Evolutionary conservation across 2,329 filamentous ascomycete species (phyloP), one percentile per base, ranked within the genome.

Genomic region (Fusarium dlaminii): DNA sequence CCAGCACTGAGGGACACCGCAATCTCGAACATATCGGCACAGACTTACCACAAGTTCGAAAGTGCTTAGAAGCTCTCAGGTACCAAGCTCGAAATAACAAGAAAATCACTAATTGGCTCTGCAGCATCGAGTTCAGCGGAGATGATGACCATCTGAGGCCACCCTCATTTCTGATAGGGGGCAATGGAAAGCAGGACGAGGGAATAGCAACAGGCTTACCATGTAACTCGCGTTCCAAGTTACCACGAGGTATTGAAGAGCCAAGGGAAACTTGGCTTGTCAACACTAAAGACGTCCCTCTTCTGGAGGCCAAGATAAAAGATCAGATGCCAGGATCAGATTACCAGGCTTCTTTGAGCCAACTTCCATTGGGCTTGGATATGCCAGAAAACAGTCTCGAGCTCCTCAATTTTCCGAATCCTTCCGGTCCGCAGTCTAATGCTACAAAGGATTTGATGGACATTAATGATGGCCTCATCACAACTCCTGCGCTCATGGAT

Each of bases 401-500:
- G 36, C 36, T 29, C 36, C 11, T 40, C 51, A 13, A 20, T 15
- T 42, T 55, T 29, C 20, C 27, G 20, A 42, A 52, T 48, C 7
- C 67, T 69, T 54, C 64, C 54, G 34, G 29, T 34, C 51, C 34
- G 27, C 32, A 30, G 29, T 62, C 20, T 27, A 67, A 27, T 51
- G 45, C 8, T 32, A 46, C 15, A 27, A 40, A 29, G 17, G 56
- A 71, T 48, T 48, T 78, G 45, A 75, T 78, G 64, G 76, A 77
- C 43, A 36, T 36, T 20, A 29, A 49, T 30, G 73, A 68, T 20
- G 63, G 22, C 5, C 66, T 55, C 14, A 65, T 78, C 30, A 8
- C 37, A n/a, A 66, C 29, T 12, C 70, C 68, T 1, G 63, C 64
- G 2, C 46, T 78, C 20, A 69, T 77, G 72, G 75, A 76, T 48